These are phyloP conservation scores for Debaryomyces tyrocola DNA, from an alignment of 805 yeast genomes.

Conservation along the genomic window DNA sequence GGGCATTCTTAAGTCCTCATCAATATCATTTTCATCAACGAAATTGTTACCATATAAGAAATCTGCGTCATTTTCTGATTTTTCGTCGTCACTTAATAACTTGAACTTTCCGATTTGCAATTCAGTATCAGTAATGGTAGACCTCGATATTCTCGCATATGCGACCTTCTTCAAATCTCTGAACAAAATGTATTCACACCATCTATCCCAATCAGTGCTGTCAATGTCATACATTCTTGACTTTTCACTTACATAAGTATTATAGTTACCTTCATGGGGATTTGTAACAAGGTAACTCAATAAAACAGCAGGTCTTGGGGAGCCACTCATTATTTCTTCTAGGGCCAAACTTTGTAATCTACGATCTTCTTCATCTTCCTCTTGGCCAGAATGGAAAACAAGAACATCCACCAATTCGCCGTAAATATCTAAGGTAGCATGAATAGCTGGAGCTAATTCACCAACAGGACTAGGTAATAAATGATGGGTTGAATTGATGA, in stretches of 20 bases:
- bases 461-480: conserved; percentile 96
- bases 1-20: conserved; percentile 73
- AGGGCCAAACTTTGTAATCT: conserved; percentile 78
- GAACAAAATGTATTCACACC: conserved; percentile 96
- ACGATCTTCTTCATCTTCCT: conserved; percentile 94
- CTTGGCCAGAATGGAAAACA: conserved; percentile 98
- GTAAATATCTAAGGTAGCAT: conserved; percentile 90
- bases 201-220: conserved; percentile 90
- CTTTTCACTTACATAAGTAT: conserved; percentile 80
- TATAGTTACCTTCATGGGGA: conserved; percentile 87
- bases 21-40: conserved; percentile 56
- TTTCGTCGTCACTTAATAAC: conserved; percentile 43
- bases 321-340: conserved; percentile 75
- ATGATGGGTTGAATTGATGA: conserved; percentile 85
- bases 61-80: conserved; percentile 29
- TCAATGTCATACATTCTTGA: conserved; percentile 94
- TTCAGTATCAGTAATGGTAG: conserved; percentile 95
- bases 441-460: conserved; percentile 97
- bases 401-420: conserved; percentile 87
- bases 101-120: conserved; percentile 92
- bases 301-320: conserved; percentile 80
- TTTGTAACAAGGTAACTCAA: conserved; percentile 88
- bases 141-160: conserved; percentile 90
- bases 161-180: conserved; percentile 84
- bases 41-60: conserved; percentile 56